Evolutionary conservation across 83 land plant genomes (phyloP).

Genomic region (Isoetes engelmannii): DNA sequence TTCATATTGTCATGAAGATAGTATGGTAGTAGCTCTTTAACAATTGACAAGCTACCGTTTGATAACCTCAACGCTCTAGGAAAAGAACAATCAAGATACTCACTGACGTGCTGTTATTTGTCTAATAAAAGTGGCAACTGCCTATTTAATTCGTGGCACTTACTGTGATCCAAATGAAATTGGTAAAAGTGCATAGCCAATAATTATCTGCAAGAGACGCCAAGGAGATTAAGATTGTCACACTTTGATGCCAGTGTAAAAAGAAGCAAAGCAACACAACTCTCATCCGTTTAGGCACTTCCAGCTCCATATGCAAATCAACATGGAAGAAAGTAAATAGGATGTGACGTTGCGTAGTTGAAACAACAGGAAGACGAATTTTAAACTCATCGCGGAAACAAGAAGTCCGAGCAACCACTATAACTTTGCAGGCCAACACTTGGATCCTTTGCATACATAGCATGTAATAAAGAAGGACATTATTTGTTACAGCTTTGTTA

Average conservation of each 20-base stretch:
- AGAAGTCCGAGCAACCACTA: slow-evolving; percentile 61
- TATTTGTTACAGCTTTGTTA: neutral
- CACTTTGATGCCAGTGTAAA: too few relatives aligned
- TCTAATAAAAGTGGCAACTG: too few relatives aligned
- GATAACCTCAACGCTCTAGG: slow-evolving; percentile 58
- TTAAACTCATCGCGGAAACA: slow-evolving; percentile 93
- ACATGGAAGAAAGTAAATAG: slow-evolving; percentile 87
- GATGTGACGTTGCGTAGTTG: slow-evolving; percentile 76
- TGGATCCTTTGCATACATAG: slow-evolving; percentile 57
- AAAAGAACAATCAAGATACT: neutral
- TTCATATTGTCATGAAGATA: slow-evolving; percentile 81
- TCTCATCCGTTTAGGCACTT: slow-evolving; percentile 94
- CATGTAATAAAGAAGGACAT: slow-evolving; percentile 32
- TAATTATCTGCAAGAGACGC: slow-evolving; percentile 45
- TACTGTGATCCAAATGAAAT: slow-evolving; percentile 77
- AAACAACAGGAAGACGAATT: slow-evolving; percentile 64
- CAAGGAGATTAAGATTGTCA: neutral
- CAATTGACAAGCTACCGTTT: slow-evolving; percentile 73
- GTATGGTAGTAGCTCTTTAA: slow-evolving; percentile 81
- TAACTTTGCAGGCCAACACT: slow-evolving; percentile 55
- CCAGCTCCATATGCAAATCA: slow-evolving; percentile 82
- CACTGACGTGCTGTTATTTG: too few relatives aligned
- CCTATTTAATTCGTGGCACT: slow-evolving; percentile 12
- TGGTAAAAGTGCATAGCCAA: slow-evolving; percentile 88
- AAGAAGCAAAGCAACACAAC: neutral